Conservation (phyloP, 768 basidiomycete species). For the Mycena polygramma region DNA sequence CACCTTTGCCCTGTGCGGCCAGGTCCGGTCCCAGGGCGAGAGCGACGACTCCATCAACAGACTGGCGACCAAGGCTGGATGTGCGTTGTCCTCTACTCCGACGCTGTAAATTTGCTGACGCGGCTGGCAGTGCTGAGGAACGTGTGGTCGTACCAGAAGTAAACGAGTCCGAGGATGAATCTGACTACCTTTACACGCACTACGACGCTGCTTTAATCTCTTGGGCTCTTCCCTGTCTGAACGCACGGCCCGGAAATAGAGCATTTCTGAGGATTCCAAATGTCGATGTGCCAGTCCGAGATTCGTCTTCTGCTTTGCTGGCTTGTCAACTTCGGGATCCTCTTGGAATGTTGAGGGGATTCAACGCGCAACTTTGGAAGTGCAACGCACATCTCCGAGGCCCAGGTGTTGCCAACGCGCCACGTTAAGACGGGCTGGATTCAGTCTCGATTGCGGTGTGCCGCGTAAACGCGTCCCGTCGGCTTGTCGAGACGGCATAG, state of each 20-base stretch:
- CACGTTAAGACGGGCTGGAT: too few species aligned
- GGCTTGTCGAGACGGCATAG: too few species aligned
- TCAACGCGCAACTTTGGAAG: too few species aligned
- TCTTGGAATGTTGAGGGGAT: too few species aligned
- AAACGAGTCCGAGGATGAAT: slow-evolving; percentile 46
- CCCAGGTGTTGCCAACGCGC: too few species aligned
- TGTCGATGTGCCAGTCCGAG: background rate
- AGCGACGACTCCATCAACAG: slow-evolving; percentile 97
- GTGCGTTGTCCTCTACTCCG: slow-evolving; percentile 66
- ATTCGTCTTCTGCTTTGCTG: too few species aligned
- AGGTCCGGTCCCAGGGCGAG: slow-evolving; percentile 95
- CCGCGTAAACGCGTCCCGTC: too few species aligned
- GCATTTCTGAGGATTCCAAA: slow-evolving; percentile 6
- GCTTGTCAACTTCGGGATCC: too few species aligned
- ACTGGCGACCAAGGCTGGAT: slow-evolving; percentile 92
- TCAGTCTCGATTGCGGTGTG: too few species aligned
- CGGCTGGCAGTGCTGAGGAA: slow-evolving; percentile 85
- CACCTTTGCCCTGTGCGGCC: slow-evolving; percentile 95
- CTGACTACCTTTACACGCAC: slow-evolving; percentile 20
- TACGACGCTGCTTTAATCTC: slow-evolving; percentile 11
- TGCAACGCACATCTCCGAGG: too few species aligned
- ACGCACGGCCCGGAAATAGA: slow-evolving; percentile 40
- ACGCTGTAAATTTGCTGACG: background rate
- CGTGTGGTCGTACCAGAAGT: slow-evolving; percentile 97
- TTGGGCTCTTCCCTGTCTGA: background rate